A percentile compares a stretch with the other conserved stretches of the same genome.
Evolutionary conservation across 805 yeast genomes (phyloP).

Genomic region (Sugiyamaella floridensis): DNA sequence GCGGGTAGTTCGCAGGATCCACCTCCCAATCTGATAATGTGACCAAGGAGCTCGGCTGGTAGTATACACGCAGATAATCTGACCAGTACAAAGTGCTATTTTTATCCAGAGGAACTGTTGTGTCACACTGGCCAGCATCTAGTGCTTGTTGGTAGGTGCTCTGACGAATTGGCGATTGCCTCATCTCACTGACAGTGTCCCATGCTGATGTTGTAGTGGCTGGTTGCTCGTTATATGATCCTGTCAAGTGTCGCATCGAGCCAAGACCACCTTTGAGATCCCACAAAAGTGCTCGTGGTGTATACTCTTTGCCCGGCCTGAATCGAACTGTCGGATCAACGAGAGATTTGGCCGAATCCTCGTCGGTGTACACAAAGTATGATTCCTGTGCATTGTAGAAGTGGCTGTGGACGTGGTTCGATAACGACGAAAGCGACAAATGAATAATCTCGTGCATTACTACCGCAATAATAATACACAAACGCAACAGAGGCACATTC

Average conservation of each 20-base stretch:
- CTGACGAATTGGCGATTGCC: conserved; percentile 37
- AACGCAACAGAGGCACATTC: too few relatives aligned
- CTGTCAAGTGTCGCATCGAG: conserved; percentile 33
- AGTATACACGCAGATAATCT: conserved; percentile 63
- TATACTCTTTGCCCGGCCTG: conserved; percentile 46
- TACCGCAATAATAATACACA: too few relatives aligned
- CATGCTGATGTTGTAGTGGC: not conserved
- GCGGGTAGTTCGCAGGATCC: conserved; percentile 32
- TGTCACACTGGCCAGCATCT: conserved; percentile 34
- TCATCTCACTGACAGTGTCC: conserved; percentile 16
- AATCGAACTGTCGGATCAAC: conserved; percentile 45
- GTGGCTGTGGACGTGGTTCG: conserved; percentile 74
- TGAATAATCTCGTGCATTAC: conserved; percentile 69
- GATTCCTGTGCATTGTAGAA: conserved; percentile 75
- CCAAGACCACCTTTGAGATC: conserved; percentile 78
- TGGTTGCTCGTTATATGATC: conserved; percentile 2
- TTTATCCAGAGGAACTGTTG: conserved; percentile 32
- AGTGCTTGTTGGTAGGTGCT: conserved; percentile 59
- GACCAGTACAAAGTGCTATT: conserved; percentile 64
- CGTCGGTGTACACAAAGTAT: conserved; percentile 45
- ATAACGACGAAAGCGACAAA: conserved; percentile 59
- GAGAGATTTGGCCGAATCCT: conserved; percentile 20
- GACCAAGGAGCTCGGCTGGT: conserved; percentile 53
- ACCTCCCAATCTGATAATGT: conserved; percentile 55
- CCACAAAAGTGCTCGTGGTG: conserved; percentile 81